These are phyloP conservation scores for Suillus plorans DNA, from an alignment of 768 basidiomycete species.

Conservation along the genomic window DNA sequence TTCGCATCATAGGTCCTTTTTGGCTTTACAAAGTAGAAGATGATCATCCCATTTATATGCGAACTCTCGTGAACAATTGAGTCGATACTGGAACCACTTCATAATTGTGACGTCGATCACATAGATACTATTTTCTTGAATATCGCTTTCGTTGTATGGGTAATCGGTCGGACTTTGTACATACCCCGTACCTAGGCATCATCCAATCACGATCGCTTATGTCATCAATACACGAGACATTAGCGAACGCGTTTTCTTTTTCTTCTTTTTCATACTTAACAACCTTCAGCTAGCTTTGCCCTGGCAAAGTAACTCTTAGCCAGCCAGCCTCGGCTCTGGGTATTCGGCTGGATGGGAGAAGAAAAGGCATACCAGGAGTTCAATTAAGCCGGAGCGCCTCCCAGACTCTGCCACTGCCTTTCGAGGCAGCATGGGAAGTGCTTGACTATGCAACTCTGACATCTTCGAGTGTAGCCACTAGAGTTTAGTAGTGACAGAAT, in stretches of 20 bases:
- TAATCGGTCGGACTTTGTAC: no score
- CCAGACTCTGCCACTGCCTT: slow-evolving; percentile 40
- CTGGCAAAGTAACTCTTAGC: slow-evolving; percentile 55
- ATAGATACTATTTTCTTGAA: not conserved
- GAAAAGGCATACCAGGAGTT: slow-evolving; percentile 35
- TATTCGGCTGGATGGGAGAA: slow-evolving; percentile 51
- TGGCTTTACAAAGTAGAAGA: slow-evolving; percentile 67
- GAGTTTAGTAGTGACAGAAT: not conserved
- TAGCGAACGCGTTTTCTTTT: not conserved
- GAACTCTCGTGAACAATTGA: slow-evolving; percentile 20
- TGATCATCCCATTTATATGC: slow-evolving; percentile 34
- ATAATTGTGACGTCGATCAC: not conserved
- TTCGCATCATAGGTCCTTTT: slow-evolving; percentile 52
- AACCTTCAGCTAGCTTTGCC: slow-evolving; percentile 31
- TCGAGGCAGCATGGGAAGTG: slow-evolving; percentile 47
- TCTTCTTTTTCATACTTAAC: not conserved
- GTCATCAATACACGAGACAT: not conserved
- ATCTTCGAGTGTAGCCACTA: slow-evolving; percentile 21
- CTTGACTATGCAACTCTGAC: slow-evolving; percentile 79
- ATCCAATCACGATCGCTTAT: slow-evolving; percentile 1
- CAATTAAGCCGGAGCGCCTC: slow-evolving; percentile 83
- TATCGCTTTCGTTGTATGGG: slow-evolving; percentile 1
- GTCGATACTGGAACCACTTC: not conserved
- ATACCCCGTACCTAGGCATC: not conserved
- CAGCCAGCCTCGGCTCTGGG: slow-evolving; percentile 45